These are phyloP conservation scores for Novymonas esmeraldas DNA, from an alignment of 208 protist genomes.

Conservation along the genomic window DNA sequence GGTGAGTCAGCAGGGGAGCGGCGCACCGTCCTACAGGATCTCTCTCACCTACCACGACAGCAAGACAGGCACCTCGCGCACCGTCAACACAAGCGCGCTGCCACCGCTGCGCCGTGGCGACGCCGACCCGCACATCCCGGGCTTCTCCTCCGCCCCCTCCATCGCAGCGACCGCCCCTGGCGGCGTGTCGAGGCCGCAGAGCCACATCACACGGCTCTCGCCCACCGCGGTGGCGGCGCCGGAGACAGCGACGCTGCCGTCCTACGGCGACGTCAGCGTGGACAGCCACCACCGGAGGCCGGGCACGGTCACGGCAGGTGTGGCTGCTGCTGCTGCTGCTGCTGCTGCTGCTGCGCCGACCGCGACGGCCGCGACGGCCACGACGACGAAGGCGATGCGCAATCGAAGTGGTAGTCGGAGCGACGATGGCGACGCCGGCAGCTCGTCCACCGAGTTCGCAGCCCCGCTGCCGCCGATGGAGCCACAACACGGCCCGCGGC, in stretches of 20 bases:
- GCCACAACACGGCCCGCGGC: slow-evolving; percentile 45
- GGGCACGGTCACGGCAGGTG: no score
- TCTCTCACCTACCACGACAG: slow-evolving; percentile 73
- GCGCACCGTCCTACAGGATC: slow-evolving; percentile 46
- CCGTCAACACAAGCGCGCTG: slow-evolving; percentile 51
- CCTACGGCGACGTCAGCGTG: no score
- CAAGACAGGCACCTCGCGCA: slow-evolving; percentile 42
- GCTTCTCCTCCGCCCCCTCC: slow-evolving; percentile 16
- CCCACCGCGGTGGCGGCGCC: no score
- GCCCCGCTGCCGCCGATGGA: slow-evolving; percentile 56
- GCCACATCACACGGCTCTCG: no score
- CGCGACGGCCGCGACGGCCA: background rate
- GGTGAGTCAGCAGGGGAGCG: slow-evolving; percentile 50
- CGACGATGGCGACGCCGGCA: background rate
- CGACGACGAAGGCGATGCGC: background rate
- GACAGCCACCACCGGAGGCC: no score
- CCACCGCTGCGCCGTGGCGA: slow-evolving; percentile 39
- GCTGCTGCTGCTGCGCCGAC: background rate
- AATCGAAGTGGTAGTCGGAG: background rate
- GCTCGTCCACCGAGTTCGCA: slow-evolving; percentile 19
- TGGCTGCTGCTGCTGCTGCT: background rate
- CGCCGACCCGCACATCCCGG: slow-evolving; percentile 4
- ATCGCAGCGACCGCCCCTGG: background rate
- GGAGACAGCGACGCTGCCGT: no score
- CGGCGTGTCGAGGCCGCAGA: no score